Percentiles rank a stretch among this genome's conserved stretches.
Conservation (phyloP, 2,329 filamentous ascomycete species). For the Trichocomaceae sp. region DNA sequence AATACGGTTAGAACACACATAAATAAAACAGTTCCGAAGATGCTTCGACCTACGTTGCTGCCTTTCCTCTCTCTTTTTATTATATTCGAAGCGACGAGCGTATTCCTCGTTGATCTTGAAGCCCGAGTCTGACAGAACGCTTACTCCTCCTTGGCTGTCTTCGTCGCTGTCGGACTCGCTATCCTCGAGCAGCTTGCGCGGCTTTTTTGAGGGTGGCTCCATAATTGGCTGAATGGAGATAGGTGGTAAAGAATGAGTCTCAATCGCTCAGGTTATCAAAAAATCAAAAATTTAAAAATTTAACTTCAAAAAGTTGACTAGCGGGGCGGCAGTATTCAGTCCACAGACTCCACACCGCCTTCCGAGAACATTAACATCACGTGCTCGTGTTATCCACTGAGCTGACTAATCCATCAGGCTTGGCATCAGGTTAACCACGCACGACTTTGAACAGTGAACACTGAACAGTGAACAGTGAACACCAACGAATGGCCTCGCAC, state of each 20-base stretch:
- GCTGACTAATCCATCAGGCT: no score
- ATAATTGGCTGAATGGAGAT: constrained; percentile 20
- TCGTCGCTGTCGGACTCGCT: constrained; percentile 34
- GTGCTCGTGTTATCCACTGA: no score
- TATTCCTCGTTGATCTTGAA: constrained; percentile 89
- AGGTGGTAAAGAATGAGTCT: neutral
- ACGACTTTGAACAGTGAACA: no score
- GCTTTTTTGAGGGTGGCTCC: constrained; percentile 38
- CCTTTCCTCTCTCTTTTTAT: constrained; percentile 90
- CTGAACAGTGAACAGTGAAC: no score
- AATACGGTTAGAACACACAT: neutral
- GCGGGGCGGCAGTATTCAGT: neutral
- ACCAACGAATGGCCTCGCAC: no score
- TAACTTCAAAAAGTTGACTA: neutral
- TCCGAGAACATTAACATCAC: neutral
- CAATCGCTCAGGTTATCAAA: neutral
- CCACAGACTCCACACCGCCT: neutral
- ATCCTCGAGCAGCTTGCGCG: constrained; percentile 36
- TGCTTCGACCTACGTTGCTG: constrained; percentile 41
- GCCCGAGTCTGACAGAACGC: constrained; percentile 25
- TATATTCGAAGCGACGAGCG: constrained; percentile 85
- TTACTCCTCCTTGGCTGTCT: constrained; percentile 36
- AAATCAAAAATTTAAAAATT: neutral
- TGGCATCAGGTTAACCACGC: no score
- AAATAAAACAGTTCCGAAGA: neutral